These are phyloP conservation scores for Inga laurina DNA, from an alignment of 306 rosid genomes.

Conservation along the genomic window DNA sequence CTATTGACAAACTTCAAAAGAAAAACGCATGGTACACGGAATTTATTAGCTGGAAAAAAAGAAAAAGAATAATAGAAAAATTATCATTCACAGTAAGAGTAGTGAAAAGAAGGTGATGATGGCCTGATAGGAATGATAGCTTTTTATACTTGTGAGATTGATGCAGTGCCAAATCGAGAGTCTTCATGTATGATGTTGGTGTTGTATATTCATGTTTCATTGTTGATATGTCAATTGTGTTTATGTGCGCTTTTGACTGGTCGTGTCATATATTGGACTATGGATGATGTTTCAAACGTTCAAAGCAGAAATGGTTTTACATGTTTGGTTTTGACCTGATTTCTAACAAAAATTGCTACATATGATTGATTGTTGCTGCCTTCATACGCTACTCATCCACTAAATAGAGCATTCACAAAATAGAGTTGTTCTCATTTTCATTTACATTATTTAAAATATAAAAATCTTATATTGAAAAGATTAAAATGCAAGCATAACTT, in stretches of 20 bases:
- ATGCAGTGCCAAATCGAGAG: slow-evolving; percentile 20
- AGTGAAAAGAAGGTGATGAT: slow-evolving; percentile 68
- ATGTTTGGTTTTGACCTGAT: neutral
- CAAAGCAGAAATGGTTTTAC: slow-evolving; percentile 10
- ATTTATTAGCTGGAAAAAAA: no score
- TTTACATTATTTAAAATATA: no score
- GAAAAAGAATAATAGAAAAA: no score
- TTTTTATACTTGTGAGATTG: neutral
- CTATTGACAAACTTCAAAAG: no score
- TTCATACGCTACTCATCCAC: neutral
- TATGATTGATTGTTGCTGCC: neutral
- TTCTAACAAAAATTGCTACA: neutral
- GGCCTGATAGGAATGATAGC: slow-evolving; percentile 38
- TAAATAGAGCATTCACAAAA: no score
- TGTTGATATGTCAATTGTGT: slow-evolving; percentile 37
- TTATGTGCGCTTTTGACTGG: neutral
- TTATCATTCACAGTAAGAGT: neutral
- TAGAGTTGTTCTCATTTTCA: no score
- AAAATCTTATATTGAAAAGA: no score
- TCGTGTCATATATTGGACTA: slow-evolving; percentile 20
- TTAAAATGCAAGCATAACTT: no score
- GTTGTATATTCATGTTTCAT: slow-evolving; percentile 37
- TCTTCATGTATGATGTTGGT: slow-evolving; percentile 19
- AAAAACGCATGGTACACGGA: no score
- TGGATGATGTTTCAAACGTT: slow-evolving; percentile 19